Conservation (phyloP, 2,329 filamentous ascomycete species). For the Lasiodiplodia theobromae region DNA sequence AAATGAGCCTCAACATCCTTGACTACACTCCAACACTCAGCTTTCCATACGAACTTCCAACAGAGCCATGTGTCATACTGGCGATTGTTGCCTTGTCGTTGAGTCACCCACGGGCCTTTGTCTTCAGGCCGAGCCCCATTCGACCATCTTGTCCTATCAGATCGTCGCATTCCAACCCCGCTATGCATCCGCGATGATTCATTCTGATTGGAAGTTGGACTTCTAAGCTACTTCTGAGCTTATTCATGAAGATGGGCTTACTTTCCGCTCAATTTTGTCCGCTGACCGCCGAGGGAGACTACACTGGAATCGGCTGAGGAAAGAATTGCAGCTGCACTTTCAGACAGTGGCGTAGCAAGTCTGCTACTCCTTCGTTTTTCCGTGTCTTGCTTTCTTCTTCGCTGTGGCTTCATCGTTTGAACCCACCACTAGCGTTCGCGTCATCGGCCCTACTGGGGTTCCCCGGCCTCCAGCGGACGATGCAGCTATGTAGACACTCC, state of each 20-base stretch:
- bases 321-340: not conserved
- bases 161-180: not conserved
- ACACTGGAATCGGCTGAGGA: not conserved
- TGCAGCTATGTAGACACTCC: not conserved
- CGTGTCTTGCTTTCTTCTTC: not conserved
- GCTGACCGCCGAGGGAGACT: not conserved
- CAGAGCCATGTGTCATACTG: not conserved
- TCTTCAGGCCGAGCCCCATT: not conserved
- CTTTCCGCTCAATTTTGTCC: not conserved
- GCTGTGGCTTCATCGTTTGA: not conserved
- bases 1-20: not conserved
- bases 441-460: not conserved
- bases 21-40: not conserved
- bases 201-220: not conserved
- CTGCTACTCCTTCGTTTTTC: not conserved
- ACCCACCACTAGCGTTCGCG: not conserved
- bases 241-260: not conserved
- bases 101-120: not conserved
- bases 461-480: not conserved
- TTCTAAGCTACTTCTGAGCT: not conserved
- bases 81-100: not conserved
- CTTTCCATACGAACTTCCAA: not conserved
- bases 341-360: not conserved
- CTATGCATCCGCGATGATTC: not conserved
- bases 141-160: constrained; percentile 12